These are phyloP conservation scores for Cercospora beticola DNA, from an alignment of 2,329 filamentous ascomycete genomes.

Conservation along the genomic window DNA sequence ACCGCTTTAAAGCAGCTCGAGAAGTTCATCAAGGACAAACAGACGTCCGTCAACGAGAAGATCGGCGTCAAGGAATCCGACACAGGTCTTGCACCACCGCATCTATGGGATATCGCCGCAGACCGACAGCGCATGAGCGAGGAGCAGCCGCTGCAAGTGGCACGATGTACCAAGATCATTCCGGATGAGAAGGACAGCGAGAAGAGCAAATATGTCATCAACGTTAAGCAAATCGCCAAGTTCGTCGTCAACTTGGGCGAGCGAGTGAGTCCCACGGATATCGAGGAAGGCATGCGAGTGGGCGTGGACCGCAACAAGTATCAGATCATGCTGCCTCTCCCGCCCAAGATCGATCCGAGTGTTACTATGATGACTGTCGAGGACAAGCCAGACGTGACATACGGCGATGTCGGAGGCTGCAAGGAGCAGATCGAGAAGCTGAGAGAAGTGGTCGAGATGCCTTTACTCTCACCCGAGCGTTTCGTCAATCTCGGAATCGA, in stretches of 20 bases:
- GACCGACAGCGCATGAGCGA: conserved; percentile 98
- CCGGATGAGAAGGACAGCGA: conserved; percentile 91
- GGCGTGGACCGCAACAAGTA: conserved; percentile 98
- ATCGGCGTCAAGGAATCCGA: conserved; percentile 92
- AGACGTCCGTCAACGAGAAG: conserved; percentile 97
- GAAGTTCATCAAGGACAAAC: conserved; percentile 99
- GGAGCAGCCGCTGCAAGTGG: conserved; percentile 96
- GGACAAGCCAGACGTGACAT: conserved; percentile 98
- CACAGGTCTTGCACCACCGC: conserved; percentile 93
- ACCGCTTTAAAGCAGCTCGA: conserved; percentile 94
- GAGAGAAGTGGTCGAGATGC: conserved; percentile 98
- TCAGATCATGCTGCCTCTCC: conserved; percentile 92
- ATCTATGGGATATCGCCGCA: conserved; percentile 97
- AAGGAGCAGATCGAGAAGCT: conserved; percentile 99
- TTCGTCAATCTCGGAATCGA: conserved; percentile 99
- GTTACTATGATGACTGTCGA: conserved; percentile 99
- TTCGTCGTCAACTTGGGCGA: conserved; percentile 98
- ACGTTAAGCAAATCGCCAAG: conserved; percentile 99
- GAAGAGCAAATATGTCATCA: conserved; percentile 99
- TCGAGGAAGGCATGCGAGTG: conserved; percentile 98
- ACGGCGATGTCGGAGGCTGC: conserved; percentile 96
- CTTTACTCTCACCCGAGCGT: conserved; percentile 88
- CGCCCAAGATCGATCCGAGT: conserved; percentile 97
- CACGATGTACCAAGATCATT: conserved; percentile 98
- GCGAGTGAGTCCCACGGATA: conserved; percentile 95